Percentiles rank a stretch among this genome's conserved stretches.
These are phyloP conservation scores for Penicillium pulvis DNA, from an alignment of 495 filamentous ascomycete species.

Conservation along the genomic window DNA sequence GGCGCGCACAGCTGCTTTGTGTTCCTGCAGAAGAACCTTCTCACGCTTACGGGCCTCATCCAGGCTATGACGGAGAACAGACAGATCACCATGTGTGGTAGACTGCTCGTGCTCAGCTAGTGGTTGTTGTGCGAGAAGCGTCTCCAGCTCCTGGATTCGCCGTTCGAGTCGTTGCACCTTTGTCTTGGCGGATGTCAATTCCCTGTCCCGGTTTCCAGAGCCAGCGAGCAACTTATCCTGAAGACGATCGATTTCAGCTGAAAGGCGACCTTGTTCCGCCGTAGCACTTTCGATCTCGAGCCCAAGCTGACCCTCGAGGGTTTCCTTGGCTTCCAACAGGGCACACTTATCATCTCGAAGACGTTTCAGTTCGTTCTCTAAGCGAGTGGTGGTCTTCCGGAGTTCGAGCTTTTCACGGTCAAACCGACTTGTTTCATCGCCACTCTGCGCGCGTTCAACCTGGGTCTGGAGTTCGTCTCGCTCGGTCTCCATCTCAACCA, in stretches of 20 bases:
- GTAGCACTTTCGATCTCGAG: conserved; percentile 57
- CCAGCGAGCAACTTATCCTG: conserved; percentile 47
- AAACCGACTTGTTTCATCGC: conserved; percentile 55
- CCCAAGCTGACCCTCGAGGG: conserved; percentile 57
- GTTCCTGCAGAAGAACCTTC: conserved; percentile 58
- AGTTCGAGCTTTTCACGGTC: conserved; percentile 66
- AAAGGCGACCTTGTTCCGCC: conserved; percentile 58
- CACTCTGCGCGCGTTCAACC: conserved; percentile 50
- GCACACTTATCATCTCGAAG: conserved; percentile 58
- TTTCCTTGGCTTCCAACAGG: conserved; percentile 51
- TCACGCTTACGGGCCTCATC: conserved; percentile 66
- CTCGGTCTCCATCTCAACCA: conserved; percentile 59
- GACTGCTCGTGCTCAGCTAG: conserved; percentile 36
- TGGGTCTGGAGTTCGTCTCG: conserved; percentile 65
- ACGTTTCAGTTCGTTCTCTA: conserved; percentile 60
- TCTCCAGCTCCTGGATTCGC: conserved; percentile 59
- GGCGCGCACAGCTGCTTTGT: conserved; percentile 55
- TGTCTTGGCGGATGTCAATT: conserved; percentile 51
- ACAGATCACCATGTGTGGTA: conserved; percentile 56
- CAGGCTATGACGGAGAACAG: conserved; percentile 59
- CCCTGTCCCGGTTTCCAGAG: conserved; percentile 49
- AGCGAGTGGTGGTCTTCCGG: conserved; percentile 57
- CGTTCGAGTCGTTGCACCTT: conserved; percentile 62
- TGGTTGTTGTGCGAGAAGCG: conserved; percentile 47
- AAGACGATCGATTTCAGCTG: conserved; percentile 58